Evolutionary conservation across 192 early-diverging fungal species (phyloP).

Genomic region (Coemansia sp.): DNA sequence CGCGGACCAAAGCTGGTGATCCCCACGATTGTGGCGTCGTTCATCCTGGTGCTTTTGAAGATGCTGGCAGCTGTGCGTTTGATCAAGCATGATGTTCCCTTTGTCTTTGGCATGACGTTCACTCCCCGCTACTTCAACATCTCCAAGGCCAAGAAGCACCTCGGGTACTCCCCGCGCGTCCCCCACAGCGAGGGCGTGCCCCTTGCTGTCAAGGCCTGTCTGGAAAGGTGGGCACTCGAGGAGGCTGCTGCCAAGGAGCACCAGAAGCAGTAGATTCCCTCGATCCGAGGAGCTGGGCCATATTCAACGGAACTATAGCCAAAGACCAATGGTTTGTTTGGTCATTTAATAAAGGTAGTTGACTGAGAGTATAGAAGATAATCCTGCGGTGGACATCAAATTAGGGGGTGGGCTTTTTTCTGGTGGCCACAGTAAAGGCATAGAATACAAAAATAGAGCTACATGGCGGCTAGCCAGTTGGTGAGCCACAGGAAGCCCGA

Average conservation of each 20-base stretch:
- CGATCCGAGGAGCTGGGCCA: too few relatives aligned
- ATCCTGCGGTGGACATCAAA: too few relatives aligned
- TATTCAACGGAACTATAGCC: too few relatives aligned
- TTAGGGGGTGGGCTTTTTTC: too few relatives aligned
- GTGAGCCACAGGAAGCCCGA: conserved; percentile 55
- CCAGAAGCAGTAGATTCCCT: too few relatives aligned
- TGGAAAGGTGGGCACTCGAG: conserved; percentile 44
- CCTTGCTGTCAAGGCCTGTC: conserved; percentile 49
- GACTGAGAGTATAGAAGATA: too few relatives aligned
- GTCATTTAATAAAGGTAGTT: too few relatives aligned
- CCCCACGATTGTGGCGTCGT: conserved; percentile 66
- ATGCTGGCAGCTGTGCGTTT: conserved; percentile 61
- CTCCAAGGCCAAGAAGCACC: conserved; percentile 71
- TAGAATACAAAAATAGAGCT: too few relatives aligned
- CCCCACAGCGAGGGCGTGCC: conserved; percentile 58
- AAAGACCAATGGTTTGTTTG: too few relatives aligned
- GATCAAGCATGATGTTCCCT: conserved; percentile 73
- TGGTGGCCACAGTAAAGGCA: too few relatives aligned
- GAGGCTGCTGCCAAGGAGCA: neutral
- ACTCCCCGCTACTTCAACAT: conserved; percentile 88
- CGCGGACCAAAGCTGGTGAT: conserved; percentile 61
- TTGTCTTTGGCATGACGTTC: conserved; percentile 75
- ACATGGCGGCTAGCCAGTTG: conserved; percentile 21
- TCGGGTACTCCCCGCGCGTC: conserved; percentile 66
- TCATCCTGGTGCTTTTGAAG: conserved; percentile 61